These are phyloP conservation scores for Penicillium herquei DNA, from an alignment of 495 filamentous ascomycete species.

Conservation along the genomic window DNA sequence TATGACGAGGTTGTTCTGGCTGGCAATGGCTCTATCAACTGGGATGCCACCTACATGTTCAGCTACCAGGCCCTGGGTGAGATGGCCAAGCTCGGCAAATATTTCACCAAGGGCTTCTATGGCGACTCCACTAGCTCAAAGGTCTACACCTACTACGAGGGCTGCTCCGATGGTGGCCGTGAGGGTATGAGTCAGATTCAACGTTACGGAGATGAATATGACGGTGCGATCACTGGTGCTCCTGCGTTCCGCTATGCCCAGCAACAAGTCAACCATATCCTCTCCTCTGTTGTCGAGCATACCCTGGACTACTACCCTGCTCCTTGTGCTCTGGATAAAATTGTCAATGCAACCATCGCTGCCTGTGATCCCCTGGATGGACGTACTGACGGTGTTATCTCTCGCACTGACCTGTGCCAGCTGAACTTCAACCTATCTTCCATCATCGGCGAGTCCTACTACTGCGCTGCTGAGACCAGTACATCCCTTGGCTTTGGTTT, in stretches of 20 bases:
- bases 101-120: constrained; percentile 34
- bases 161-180: constrained; percentile 39
- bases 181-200: constrained; percentile 51
- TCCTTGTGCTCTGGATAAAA: constrained; percentile 50
- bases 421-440: constrained; percentile 43
- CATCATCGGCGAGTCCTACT: constrained; percentile 48
- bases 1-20: constrained; percentile 37
- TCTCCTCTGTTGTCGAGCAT: constrained; percentile 41
- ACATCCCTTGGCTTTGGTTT: constrained; percentile 37
- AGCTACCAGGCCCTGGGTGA: constrained; percentile 43
- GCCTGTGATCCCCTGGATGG: constrained; percentile 55
- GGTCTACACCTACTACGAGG: constrained; percentile 40
- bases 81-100: constrained; percentile 36
- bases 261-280: constrained; percentile 52
- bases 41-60: constrained; percentile 44
- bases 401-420: constrained; percentile 51
- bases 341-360: constrained; percentile 49
- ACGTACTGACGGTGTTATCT: constrained; percentile 50
- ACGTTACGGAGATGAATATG: constrained; percentile 49
- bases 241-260: constrained; percentile 52
- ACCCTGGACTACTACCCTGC: constrained; percentile 50
- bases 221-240: constrained; percentile 50
- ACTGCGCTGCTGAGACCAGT: constrained; percentile 41
- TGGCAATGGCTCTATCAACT: constrained; percentile 45
- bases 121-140: constrained; percentile 24